A percentile compares a stretch with the other conserved stretches of the same genome.
These are phyloP conservation scores for Petunia axillaris DNA, from an alignment of 257 asterid genomes.

Conservation along the genomic window DNA sequence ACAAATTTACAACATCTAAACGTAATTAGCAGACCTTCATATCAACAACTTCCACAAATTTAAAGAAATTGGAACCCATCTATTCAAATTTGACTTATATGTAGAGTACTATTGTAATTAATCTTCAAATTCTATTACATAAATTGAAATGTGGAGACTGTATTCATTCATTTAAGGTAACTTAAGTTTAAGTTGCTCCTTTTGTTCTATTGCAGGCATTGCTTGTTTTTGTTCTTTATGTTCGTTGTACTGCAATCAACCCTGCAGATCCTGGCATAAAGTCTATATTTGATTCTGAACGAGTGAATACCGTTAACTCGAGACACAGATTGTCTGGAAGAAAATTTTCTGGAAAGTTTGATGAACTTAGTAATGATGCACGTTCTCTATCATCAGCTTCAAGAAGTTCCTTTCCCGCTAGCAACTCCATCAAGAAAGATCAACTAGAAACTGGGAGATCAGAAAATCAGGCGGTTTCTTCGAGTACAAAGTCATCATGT, in stretches of 20 bases:
- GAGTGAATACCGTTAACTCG: slow-evolving; percentile 41
- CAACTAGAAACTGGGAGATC: slow-evolving; percentile 65
- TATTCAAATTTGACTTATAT: no score
- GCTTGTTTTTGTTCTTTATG: slow-evolving; percentile 85
- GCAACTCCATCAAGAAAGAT: slow-evolving; percentile 68
- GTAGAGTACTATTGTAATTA: no score
- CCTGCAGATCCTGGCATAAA: slow-evolving; percentile 99
- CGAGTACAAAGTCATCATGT: slow-evolving; percentile 50
- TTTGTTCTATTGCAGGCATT: slow-evolving; percentile 66
- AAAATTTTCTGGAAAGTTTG: slow-evolving; percentile 57
- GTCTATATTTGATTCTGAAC: slow-evolving; percentile 68
- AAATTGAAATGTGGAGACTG: background rate
- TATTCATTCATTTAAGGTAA: background rate
- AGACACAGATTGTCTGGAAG: slow-evolving; percentile 53
- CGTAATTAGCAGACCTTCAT: no score
- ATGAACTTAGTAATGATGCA: slow-evolving; percentile 64
- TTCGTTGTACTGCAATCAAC: slow-evolving; percentile 91
- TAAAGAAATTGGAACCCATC: no score
- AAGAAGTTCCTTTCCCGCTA: slow-evolving; percentile 67
- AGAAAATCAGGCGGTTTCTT: slow-evolving; percentile 50
- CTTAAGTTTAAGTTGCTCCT: slow-evolving; percentile 22
- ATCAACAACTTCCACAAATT: no score
- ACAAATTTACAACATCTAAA: no score
- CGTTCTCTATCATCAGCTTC: slow-evolving; percentile 75
- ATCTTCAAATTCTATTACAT: no score